A percentile compares a stretch with the other conserved stretches of the same genome.
These are phyloP conservation scores for Aspergillus diversus DNA, from an alignment of 495 filamentous ascomycete species.

Conservation along the genomic window DNA sequence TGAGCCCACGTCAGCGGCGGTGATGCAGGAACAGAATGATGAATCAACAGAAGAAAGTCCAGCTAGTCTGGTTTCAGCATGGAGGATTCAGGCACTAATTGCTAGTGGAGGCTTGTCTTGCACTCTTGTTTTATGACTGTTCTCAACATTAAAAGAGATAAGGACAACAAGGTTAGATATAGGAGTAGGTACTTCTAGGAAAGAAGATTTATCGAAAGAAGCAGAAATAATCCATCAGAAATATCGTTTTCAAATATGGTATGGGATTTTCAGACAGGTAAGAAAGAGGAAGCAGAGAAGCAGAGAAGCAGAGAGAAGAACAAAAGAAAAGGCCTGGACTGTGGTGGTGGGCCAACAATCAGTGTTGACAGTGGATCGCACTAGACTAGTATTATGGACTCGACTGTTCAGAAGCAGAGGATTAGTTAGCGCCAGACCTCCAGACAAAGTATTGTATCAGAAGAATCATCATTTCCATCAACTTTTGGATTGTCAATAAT, in stretches of 20 bases:
- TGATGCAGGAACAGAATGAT: conserved; percentile 1
- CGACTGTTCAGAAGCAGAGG: too few species aligned
- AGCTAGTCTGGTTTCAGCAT: background rate
- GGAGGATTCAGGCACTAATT: conserved; percentile 1
- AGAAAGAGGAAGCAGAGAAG: background rate
- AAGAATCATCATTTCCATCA: too few species aligned
- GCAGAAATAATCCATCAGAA: background rate
- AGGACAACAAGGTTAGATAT: background rate
- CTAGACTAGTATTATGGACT: too few species aligned
- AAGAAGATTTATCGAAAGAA: background rate
- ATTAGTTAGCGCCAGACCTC: too few species aligned
- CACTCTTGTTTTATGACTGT: background rate
- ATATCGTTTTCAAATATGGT: too few species aligned
- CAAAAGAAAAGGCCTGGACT: background rate
- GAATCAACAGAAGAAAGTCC: background rate
- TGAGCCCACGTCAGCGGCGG: background rate
- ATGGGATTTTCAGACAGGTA: background rate
- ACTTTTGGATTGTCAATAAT: too few species aligned
- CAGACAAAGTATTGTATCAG: too few species aligned
- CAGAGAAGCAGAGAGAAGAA: background rate
- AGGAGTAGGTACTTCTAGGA: background rate
- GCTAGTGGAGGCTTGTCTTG: background rate
- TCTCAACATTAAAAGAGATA: too few species aligned
- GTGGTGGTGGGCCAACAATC: too few species aligned
- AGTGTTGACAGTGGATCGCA: too few species aligned